phyloP scores from a whole-genome alignment of 805 yeast genomes.

The Sugiyamaella americana region DNA sequence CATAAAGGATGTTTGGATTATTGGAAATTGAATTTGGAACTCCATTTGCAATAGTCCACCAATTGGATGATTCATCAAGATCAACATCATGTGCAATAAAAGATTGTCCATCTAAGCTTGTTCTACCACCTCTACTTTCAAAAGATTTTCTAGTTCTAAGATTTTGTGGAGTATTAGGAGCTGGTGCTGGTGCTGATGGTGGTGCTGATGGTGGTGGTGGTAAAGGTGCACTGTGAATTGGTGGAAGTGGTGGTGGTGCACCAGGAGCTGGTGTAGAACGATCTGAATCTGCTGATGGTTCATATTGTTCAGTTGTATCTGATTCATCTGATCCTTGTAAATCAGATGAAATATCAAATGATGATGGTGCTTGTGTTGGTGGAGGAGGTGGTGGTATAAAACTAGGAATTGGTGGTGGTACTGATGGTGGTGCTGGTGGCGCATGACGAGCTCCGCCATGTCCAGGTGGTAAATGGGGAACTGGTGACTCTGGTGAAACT shows the following conservation, averaged over 20 bases:
- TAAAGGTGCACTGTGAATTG: slow-evolving; percentile 16
- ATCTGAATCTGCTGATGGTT: slow-evolving; percentile 18
- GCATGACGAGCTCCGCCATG: too few species aligned
- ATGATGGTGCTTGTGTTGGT: slow-evolving; percentile 8
- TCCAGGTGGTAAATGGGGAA: slow-evolving; percentile 19
- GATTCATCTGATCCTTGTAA: slow-evolving; percentile 1
- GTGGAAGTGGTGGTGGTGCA: slow-evolving; percentile 16
- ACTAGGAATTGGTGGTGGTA: slow-evolving; percentile 17
- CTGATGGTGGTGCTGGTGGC: slow-evolving; percentile 15
- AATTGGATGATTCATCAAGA: slow-evolving; percentile 37
- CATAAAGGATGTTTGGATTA: slow-evolving; percentile 49
- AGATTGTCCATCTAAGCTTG: slow-evolving; percentile 7
- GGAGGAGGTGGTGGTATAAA: slow-evolving; percentile 17
- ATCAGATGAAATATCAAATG: background rate
- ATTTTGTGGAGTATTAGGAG: background rate
- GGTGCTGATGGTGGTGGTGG: slow-evolving; percentile 26
- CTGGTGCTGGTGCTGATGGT: slow-evolving; percentile 16
- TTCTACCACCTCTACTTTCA: slow-evolving; percentile 14
- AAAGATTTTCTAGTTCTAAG: slow-evolving; percentile 18
- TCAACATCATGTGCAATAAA: slow-evolving; percentile 30
- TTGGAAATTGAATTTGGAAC: slow-evolving; percentile 50
- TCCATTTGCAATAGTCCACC: slow-evolving; percentile 61
- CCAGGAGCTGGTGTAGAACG: slow-evolving; percentile 1
- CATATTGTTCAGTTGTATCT: slow-evolving; percentile 4
- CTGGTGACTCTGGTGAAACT: slow-evolving; percentile 9